phyloP scores from a whole-genome alignment of 2,329 filamentous ascomycete genomes.

The Tolypocladium endophyticum region DNA sequence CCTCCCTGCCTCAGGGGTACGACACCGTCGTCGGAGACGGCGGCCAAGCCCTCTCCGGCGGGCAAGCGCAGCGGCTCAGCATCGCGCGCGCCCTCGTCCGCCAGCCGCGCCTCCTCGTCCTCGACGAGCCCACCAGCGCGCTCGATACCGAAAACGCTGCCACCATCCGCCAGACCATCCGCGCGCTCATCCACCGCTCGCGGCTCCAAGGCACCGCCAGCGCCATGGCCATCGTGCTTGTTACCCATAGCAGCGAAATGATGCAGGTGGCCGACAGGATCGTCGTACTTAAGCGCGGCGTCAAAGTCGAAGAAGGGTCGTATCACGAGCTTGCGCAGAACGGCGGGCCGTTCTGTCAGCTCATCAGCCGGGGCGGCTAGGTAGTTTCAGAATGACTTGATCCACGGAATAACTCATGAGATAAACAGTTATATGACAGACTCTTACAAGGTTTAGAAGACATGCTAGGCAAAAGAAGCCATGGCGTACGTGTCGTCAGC shows the following conservation, averaged over 20 bases:
- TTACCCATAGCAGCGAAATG: conserved; percentile 78
- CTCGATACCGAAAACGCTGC: conserved; percentile 61
- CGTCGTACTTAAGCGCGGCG: conserved; percentile 58
- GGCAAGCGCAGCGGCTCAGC: conserved; percentile 71
- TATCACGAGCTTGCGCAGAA: conserved; percentile 48
- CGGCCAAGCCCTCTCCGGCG: conserved; percentile 63
- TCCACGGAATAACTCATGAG: not conserved
- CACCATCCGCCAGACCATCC: conserved; percentile 53
- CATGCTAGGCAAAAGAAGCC: not conserved
- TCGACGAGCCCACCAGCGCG: conserved; percentile 81
- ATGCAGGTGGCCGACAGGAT: conserved; percentile 71
- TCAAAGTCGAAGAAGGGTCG: conserved; percentile 55
- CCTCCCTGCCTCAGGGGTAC: conserved; percentile 48
- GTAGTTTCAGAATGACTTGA: not conserved
- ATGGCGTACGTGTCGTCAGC: not conserved
- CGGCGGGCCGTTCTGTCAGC: conserved; percentile 34
- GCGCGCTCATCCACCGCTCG: conserved; percentile 30
- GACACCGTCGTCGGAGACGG: conserved; percentile 67
- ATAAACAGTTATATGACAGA: not conserved
- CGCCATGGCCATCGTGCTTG: conserved; percentile 61
- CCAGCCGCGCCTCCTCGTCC: conserved; percentile 59
- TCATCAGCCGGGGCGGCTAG: conserved; percentile 26
- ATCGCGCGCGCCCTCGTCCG: conserved; percentile 72
- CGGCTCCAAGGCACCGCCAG: conserved; percentile 11
- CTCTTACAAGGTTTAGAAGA: not conserved